phyloP scores from a whole-genome alignment of 2,329 filamentous ascomycete species.

The Colletotrichum sp. region DNA sequence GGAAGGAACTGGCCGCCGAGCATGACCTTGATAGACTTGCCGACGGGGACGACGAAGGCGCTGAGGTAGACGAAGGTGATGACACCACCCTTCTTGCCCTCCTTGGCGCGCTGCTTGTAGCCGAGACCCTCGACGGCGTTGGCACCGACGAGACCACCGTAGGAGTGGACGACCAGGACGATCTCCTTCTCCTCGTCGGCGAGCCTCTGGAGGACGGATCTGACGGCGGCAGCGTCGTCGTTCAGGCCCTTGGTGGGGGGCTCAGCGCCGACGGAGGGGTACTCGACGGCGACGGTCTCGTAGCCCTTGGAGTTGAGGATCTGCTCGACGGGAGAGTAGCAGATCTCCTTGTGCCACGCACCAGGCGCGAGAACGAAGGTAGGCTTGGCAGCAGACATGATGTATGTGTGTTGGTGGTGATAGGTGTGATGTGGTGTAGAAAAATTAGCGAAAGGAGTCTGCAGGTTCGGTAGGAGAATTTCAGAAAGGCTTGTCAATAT shows the following conservation, averaged over 20 bases:
- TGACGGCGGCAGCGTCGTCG: conserved; percentile 37
- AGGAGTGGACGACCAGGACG: conserved; percentile 46
- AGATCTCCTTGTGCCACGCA: conserved; percentile 38
- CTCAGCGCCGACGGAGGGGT: conserved; percentile 36
- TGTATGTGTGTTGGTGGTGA: neutral
- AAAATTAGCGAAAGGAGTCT: neutral
- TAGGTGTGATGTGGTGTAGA: neutral
- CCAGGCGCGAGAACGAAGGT: conserved; percentile 42
- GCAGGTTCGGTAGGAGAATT: neutral
- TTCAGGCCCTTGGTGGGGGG: conserved; percentile 26
- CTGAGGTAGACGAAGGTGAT: conserved; percentile 38
- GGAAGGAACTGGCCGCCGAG: conserved; percentile 26
- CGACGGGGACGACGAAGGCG: conserved; percentile 33
- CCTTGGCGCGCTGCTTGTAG: conserved; percentile 32
- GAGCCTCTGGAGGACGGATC: conserved; percentile 28
- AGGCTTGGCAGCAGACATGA: conserved; percentile 10
- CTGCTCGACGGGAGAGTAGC: conserved; percentile 31
- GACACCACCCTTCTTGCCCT: conserved; percentile 41
- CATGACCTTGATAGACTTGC: conserved; percentile 26
- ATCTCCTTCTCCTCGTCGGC: conserved; percentile 41
- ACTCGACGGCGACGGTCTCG: conserved; percentile 31
- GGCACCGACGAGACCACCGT: conserved; percentile 42
- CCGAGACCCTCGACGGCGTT: conserved; percentile 40
- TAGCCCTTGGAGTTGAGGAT: conserved; percentile 35
- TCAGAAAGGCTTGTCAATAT: neutral